Base-by-base conservation (phyloP, 225 moss, liverwort and hornwort species). In the Sphagnum contortum region DNA sequence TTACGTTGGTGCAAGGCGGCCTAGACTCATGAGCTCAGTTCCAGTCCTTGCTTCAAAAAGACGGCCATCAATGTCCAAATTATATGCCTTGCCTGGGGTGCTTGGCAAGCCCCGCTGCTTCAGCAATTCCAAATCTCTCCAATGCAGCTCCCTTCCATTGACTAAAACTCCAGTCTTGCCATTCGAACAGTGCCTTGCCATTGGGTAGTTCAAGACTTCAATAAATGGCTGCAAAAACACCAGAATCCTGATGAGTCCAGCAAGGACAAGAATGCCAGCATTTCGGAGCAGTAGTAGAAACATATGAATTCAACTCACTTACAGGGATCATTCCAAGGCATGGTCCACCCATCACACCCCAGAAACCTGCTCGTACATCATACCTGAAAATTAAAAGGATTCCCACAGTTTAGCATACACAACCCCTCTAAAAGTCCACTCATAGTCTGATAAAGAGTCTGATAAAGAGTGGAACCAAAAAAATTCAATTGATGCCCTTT, bases 131-230 rank as follows among this genome's bases (percentile, higher is more conserved):
- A 86, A 82, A 70, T 98, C 98, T 58, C 71, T 71, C 49, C 77
- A 71, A 61, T 93, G 98, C 49, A 98, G 83, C 89, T 98, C 98
- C 83, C 98, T 98, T 64, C 98, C 93, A 75, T 98, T 98, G 56
- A 98, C 98, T 29, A 89, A 57, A 49, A 98, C 85, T 48, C 84
- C 80, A 62, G 93, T 98, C 76, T 76, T 80, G 59, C 98, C 98
- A 52, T 83, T 83, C 57, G 98, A 81, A 79, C 91, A 93, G 77
- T 91, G 80, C 66, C 84, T 93, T 69, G 91, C 71, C 72, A 91
- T 70, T 12, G 89, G 82, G 55, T 78, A 48, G 67, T 86, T 82
- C 72, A 93, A 71, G 77, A 93, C 98, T 51, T 98, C 93, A 60
- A 98, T 98, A 67, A 84, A 75, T 45, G 92, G 76, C 98, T 98